Evolutionary conservation across 257 asterid genomes (phyloP), one percentile per base, ranked within the genome.

Genomic region (Nicotiana benthamiana): DNA sequence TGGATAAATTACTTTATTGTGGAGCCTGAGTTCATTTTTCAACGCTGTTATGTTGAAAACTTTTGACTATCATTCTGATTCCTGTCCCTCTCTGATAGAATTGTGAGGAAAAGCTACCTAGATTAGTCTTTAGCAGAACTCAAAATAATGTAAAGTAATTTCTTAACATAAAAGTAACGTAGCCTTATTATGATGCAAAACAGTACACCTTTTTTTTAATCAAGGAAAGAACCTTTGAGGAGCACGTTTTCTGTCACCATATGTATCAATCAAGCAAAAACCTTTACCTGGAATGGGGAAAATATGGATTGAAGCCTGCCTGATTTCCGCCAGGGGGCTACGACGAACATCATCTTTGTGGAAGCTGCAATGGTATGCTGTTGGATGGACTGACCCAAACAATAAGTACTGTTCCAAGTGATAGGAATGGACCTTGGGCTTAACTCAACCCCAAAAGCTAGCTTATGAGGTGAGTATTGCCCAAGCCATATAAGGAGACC

Each of bases 311-410:
- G 98, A 94, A 84, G 83, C 93, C 75, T 89, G 97, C 87, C 80
- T 93, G 82, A 87, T 93, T 54, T 93, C 98, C 6, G 97, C 89
- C 3, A 85, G 97, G 34, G 97, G 97, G 53, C 94, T 93, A 12
- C 83, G 79, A 46, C 91, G 93, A 34, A 83, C 84, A 10, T 89
- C 92, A 3, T 81, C 96, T 24, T 80, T 92, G 28, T 93, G 89
- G 89, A 93, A 92, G 92, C 90, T 87, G 43, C 97, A 94, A 54
- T 93, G 97, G 97, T 93, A 54, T 80, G 95, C 95, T 5, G 97
- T 94, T 59, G 97, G 95, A 48, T 93, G 97, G 97, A 84, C 93
- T 68, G 90, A 90, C 82, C 89, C 95, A 4, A 84, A 85, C 51
- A 86, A 86, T 81, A 90, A 94, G 83, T 93, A 93, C 74, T 94